Evolutionary conservation across 352 stramenopile species (phyloP), one percentile per base, ranked within the genome.

Genomic region (Halophytophthora polymorphica): DNA sequence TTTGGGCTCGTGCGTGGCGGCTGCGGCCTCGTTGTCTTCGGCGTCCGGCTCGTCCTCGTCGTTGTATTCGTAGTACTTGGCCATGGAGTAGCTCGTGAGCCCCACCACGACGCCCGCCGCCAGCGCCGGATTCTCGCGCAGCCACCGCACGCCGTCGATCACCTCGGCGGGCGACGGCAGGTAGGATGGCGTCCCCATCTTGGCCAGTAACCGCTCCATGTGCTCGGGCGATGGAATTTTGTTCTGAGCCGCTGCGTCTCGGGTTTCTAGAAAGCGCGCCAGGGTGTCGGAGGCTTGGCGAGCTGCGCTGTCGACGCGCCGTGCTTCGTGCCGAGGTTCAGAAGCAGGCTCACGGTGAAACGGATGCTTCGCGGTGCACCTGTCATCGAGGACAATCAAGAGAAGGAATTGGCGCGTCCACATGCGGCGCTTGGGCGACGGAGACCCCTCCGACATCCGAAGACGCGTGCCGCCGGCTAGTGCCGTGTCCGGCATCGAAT

Each of bases 21-120:
- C 39, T 8, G 43, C 29, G 4, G 39, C 38, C 3, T 59, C 56
- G 31, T 61, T 57, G 6, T 80, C 71, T 37, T 64, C 33, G 35
- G 56, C 53, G 28, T 66, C 64, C 11, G 50, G 42, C n/a, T 77
- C 64, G 22, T 54, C 57, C 6, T 56, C 45, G 45, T 64, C 45
- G 6, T 48, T 55, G 41, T 66, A 52, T 13, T 80, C 73, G 34
- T 86, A 85, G 66, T 88, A 88, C 42, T 79, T 77, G 29, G 75
- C 77, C 15, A 90, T 64, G 0, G 77, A 86, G 40, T 85, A 80
- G 55, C 75, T 83, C 2, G 80, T 88, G 46, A 88, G 63, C 2
- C 77, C 80, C 18, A 87, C 77, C 19, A 84, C 66, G 50, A 84
- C 77, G 2, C 75, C 76, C 0, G 77, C 74, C 2, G 79, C 80